Conservation (phyloP, 2,329 filamentous ascomycete genomes). For the Venturia pyrina region DNA sequence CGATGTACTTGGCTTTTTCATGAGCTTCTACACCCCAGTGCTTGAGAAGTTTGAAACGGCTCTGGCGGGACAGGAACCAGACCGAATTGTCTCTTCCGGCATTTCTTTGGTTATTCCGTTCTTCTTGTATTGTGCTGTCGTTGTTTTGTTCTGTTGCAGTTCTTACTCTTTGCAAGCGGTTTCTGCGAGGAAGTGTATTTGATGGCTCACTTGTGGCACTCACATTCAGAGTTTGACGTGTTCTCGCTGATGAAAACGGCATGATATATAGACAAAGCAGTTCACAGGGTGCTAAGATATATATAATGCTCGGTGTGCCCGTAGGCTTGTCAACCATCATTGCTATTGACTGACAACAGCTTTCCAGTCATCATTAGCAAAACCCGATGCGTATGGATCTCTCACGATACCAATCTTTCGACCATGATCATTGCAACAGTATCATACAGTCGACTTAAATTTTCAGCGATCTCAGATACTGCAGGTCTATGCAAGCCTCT, state of each 20-base stretch:
- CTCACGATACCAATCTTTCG: no score
- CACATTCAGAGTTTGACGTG: background rate
- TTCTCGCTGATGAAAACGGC: background rate
- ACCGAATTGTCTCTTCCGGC: background rate
- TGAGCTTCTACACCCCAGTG: background rate
- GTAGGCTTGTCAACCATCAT: background rate
- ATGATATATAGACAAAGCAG: background rate
- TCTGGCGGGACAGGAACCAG: background rate
- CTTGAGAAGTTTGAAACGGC: background rate
- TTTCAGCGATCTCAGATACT: no score
- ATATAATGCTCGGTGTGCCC: background rate
- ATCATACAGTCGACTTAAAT: no score
- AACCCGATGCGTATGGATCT: background rate
- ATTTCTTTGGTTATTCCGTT: background rate
- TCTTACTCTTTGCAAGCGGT: background rate
- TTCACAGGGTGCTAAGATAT: background rate
- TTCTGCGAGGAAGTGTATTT: background rate
- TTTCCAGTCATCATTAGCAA: background rate
- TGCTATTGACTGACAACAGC: background rate
- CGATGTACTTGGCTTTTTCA: background rate
- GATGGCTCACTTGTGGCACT: background rate
- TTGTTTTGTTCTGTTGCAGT: background rate
- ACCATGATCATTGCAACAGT: background rate
- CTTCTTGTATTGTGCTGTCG: background rate
- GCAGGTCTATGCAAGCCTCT: no score